Evolutionary conservation across 768 basidiomycete species (phyloP), one percentile per base, ranked within the genome.

Genomic region (Strobilomyces dryophilus): DNA sequence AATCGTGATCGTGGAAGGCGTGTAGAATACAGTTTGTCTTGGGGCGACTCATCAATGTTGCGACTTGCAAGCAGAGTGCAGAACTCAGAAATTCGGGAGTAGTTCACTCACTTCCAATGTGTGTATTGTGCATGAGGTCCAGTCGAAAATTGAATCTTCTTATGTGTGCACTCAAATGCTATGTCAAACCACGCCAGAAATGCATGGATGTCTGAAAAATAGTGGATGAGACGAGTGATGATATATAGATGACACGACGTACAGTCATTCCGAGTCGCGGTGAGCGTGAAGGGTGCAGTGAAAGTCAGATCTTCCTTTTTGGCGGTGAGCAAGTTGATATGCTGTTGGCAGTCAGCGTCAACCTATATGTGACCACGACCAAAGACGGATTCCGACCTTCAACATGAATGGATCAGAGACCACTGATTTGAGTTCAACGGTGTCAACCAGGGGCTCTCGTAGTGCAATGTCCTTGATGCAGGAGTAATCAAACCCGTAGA

Each of bases 181-280:
- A 95, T 88, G 70, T 99, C 97, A 73, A 99, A 99, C 97, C 97
- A 99, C 32, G 93, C 94, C 46, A 99, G 84, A 84, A 98, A 97
- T 21, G 97, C 97, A 67, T 99, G 97, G 26, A 93, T 79, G 67
- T 95, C 95, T 98, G 52, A 35, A 41, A 45, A 39, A 56, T 43
- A 51, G 26, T 3, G 34, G 9, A 39, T 57, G n/a, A 57, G 31
- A 47, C 18, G 6, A 32, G 11, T 35, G 27, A 32, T 48, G 44
- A 48, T 15, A 26, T 17, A 20, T 36, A 39, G 29, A 20, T 36
- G 24, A 40, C 24, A 40, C 9, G n/a, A 75, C 86, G 56, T 60
- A 97, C 95, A 98, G 67, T 99, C 97, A 65, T 91, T 87, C 51
- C 97, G 82, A 45, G 90, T 93, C 15, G 87, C 86, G 26, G 73